Percentiles rank a stretch among this genome's conserved stretches.
Conservation (phyloP, 768 basidiomycete genomes). For the Naematelia aurantialba region DNA sequence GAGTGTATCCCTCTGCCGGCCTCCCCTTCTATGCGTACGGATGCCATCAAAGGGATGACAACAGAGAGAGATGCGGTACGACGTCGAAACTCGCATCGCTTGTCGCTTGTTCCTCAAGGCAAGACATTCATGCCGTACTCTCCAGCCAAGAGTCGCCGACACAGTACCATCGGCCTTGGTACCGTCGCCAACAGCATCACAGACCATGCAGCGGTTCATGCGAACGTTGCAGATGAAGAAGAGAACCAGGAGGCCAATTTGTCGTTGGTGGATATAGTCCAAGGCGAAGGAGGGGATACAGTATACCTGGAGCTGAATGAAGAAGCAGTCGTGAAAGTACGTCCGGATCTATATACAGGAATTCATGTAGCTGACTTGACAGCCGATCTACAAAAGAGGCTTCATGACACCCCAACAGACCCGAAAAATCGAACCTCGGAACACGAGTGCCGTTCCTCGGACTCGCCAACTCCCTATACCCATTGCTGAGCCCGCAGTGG, state of each 20-base stretch:
- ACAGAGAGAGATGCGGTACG: not conserved
- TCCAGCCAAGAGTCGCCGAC: constrained; percentile 28
- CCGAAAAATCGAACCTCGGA: constrained; percentile 22
- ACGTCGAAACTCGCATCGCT: constrained; percentile 30
- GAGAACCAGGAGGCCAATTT: constrained; percentile 17
- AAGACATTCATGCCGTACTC: constrained; percentile 39
- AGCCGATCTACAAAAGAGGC: constrained; percentile 19
- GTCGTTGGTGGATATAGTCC: constrained; percentile 23
- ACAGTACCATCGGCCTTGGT: constrained; percentile 25
- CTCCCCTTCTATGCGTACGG: not conserved
- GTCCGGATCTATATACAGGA: not conserved
- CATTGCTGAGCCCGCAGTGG: not conserved
- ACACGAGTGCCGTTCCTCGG: constrained; percentile 32
- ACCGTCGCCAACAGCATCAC: constrained; percentile 13
- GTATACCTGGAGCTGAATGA: constrained; percentile 39
- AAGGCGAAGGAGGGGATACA: constrained; percentile 40
- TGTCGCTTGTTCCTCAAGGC: constrained; percentile 36
- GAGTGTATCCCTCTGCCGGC: constrained; percentile 6
- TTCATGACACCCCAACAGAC: constrained; percentile 32
- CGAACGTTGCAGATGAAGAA: constrained; percentile 17
- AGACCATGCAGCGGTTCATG: constrained; percentile 11
- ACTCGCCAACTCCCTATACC: constrained; percentile 13
- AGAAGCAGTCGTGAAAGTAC: constrained; percentile 12
- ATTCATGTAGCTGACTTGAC: constrained; percentile 3
- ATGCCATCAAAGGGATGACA: not conserved